Conservation (phyloP, 495 filamentous ascomycete genomes). For the Podospora didyma region DNA sequence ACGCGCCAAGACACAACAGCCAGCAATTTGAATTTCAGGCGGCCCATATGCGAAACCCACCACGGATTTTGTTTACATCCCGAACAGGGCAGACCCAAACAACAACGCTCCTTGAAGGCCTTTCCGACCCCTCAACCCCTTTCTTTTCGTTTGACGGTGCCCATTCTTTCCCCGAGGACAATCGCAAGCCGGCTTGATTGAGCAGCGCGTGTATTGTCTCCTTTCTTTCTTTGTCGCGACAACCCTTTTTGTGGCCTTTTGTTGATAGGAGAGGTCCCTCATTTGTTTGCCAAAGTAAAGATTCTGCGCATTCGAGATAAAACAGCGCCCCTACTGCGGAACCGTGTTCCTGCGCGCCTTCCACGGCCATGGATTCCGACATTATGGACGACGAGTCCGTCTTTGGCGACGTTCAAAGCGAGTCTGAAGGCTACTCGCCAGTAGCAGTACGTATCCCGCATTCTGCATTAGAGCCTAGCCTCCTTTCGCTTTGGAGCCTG, state of each 20-base stretch:
- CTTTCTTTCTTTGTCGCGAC: background rate
- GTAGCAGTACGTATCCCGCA: constrained; percentile 37
- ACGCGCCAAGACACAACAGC: background rate
- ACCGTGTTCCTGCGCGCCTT: constrained; percentile 8
- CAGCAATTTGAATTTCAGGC: background rate
- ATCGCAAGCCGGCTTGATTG: background rate
- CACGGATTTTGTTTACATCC: background rate
- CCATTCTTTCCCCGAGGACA: background rate
- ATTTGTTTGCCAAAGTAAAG: constrained; percentile 1
- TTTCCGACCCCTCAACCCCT: constrained; percentile 1
- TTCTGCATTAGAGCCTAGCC: constrained; percentile 7
- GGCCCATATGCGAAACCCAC: background rate
- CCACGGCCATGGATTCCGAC: constrained; percentile 44
- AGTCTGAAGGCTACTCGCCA: constrained; percentile 46
- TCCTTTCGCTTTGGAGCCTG: constrained; percentile 1
- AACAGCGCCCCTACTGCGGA: constrained; percentile 5
- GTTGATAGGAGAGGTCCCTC: background rate
- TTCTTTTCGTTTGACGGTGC: background rate
- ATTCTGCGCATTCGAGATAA: constrained; percentile 1
- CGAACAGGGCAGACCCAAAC: background rate
- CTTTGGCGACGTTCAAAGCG: constrained; percentile 50
- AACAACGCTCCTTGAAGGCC: constrained; percentile 1
- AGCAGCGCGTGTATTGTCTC: background rate
- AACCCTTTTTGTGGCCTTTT: background rate
- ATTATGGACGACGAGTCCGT: constrained; percentile 44